phyloP scores from a whole-genome alignment of 2,329 filamentous ascomycete genomes.

The Venturia effusa region DNA sequence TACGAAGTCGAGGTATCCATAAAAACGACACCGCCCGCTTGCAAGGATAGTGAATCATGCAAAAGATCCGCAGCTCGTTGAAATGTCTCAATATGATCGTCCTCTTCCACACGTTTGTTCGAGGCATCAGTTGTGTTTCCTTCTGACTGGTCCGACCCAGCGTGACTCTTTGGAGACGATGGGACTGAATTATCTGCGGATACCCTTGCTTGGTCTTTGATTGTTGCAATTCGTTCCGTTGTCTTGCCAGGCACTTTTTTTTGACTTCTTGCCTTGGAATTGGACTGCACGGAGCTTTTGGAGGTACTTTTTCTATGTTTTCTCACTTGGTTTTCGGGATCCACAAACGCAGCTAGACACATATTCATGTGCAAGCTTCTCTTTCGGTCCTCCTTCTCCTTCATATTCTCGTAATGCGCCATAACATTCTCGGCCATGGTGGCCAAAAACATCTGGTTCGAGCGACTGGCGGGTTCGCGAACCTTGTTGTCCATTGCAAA shows the following conservation, averaged over 20 bases:
- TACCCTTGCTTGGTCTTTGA: background rate
- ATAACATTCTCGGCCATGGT: slow-evolving; percentile 9
- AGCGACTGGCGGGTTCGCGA: slow-evolving; percentile 16
- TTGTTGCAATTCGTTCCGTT: background rate
- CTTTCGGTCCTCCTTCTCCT: slow-evolving; percentile 23
- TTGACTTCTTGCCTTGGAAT: background rate
- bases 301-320: background rate
- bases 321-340: slow-evolving; percentile 15
- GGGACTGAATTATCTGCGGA: background rate
- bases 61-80: slow-evolving; percentile 37
- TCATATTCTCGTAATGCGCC: slow-evolving; percentile 17
- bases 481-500: slow-evolving; percentile 21
- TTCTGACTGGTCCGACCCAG: background rate
- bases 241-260: background rate
- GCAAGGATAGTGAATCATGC: slow-evolving; percentile 35
- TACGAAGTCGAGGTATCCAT: slow-evolving; percentile 22
- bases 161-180: background rate
- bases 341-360: slow-evolving; percentile 19
- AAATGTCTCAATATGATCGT: slow-evolving; percentile 33
- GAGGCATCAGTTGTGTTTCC: slow-evolving; percentile 4
- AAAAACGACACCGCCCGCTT: slow-evolving; percentile 34
- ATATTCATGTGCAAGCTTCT: slow-evolving; percentile 19
- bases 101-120: slow-evolving; percentile 17
- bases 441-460: slow-evolving; percentile 12
- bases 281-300: background rate